Evolutionary conservation across 148 eudicot species (phyloP), one percentile per base, ranked within the genome.

Genomic region (Rhododendron simsii): DNA sequence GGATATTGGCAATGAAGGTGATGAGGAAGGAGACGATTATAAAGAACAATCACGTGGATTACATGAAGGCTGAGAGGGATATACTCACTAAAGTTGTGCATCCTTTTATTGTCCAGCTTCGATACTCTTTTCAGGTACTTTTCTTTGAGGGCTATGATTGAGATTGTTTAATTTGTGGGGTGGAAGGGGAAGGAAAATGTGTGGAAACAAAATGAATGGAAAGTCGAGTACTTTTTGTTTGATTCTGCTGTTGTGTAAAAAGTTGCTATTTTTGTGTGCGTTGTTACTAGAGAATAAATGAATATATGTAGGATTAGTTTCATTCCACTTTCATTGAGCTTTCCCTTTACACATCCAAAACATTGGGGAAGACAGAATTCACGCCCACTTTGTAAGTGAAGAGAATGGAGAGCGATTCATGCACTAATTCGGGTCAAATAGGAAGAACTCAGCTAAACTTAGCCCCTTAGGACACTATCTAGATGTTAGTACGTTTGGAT

Each of bases 21-120:
- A 93, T 96, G 98, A 94, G 93, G 86, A 96, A 95, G 83, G 98
- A 93, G 82, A 91, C 91, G 6, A 93, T 94, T 44, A 93, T 96
- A 33, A 95, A 96, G 93, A 96, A 96, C 83, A 94, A 96, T 85
- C 98, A 96, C 89, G 94, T 93, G 35, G 96, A 96, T 92, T 96
- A 96, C 83, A 96, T 96, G 98, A 94, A 86, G 53, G 98, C 98
- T 85, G 98, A 96, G 88, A 94, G 98, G 88, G 98, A 96, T 93
- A 96, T 96, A 89, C 94, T 96, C 73, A 95, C 98, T 26, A 94
- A 95, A 91, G 94, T 96, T 47, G 92, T 90, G 82, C 96, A 96
- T 84, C 98, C 98, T 53, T 96, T 95, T 78, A 91, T 96, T 91
- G 98, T 96, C 50, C 98, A 92, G 89, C 98, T 96, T 77, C 90